Evolutionary conservation across 768 basidiomycete genomes (phyloP).

Genomic region (Rhodotorula diobovata): DNA sequence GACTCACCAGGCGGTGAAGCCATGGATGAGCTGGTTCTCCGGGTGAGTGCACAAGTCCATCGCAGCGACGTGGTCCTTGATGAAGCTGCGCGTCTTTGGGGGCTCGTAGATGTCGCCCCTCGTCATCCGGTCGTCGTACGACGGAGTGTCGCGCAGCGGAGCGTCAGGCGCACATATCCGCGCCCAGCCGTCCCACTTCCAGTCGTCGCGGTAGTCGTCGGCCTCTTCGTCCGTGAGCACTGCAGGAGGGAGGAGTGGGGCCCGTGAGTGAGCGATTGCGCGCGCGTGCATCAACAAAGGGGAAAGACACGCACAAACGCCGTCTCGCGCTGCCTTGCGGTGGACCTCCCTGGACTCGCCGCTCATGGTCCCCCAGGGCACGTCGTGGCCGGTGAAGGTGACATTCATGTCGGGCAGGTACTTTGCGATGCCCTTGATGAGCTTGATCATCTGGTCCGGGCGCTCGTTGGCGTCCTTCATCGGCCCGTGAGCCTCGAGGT

Average conservation of each 20-base stretch:
- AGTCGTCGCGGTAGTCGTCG: slow-evolving; percentile 18
- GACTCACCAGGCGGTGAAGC: slow-evolving; percentile 40
- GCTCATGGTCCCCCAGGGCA: slow-evolving; percentile 30
- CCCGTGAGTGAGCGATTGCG: background rate
- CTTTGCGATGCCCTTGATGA: slow-evolving; percentile 32
- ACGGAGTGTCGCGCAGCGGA: slow-evolving; percentile 19
- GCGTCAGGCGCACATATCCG: slow-evolving; percentile 33
- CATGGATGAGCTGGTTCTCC: slow-evolving; percentile 37
- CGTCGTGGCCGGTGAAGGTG: slow-evolving; percentile 41
- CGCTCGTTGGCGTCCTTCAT: slow-evolving; percentile 27
- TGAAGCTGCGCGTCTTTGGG: slow-evolving; percentile 33
- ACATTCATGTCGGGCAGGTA: slow-evolving; percentile 40
- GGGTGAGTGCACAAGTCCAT: slow-evolving; percentile 48
- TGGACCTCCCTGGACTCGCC: slow-evolving; percentile 16
- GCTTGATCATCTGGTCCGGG: slow-evolving; percentile 21
- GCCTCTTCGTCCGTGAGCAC: slow-evolving; percentile 9
- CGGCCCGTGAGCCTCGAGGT: slow-evolving; percentile 12
- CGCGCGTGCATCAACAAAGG: background rate
- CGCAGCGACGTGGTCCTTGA: slow-evolving; percentile 41
- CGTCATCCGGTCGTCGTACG: slow-evolving; percentile 14
- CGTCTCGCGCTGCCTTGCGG: background rate
- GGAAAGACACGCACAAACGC: background rate
- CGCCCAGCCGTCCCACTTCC: slow-evolving; percentile 40
- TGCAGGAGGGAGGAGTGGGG: background rate
- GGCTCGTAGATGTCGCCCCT: slow-evolving; percentile 3